These are phyloP conservation scores for Alternaria arbusti DNA, from an alignment of 2,329 filamentous ascomycete species.

Conservation along the genomic window DNA sequence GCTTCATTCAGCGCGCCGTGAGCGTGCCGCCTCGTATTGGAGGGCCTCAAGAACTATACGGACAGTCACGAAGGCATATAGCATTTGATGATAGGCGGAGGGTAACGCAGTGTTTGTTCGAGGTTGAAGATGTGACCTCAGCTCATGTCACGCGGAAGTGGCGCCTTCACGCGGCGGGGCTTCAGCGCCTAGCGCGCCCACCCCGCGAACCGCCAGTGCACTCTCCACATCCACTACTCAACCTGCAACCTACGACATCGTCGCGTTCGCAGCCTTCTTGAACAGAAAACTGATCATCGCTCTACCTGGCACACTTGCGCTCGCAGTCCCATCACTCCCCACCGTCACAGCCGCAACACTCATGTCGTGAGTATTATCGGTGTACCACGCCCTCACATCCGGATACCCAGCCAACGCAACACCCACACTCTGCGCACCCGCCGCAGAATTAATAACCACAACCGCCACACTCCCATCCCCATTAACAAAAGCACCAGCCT, in stretches of 20 bases:
- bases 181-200: not conserved
- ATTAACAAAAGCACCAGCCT: conserved; percentile 42
- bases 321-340: conserved; percentile 28
- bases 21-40: not conserved
- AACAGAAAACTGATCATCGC: conserved; percentile 39
- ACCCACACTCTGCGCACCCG: conserved; percentile 25
- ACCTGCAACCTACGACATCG: not conserved
- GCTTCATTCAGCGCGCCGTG: not conserved
- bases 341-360: conserved; percentile 15
- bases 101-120: not conserved
- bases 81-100: rapidly evolving
- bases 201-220: not conserved
- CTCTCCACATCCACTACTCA: not conserved
- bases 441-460: conserved; percentile 35
- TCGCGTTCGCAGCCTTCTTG: conserved; percentile 1
- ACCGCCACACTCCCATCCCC: conserved; percentile 37
- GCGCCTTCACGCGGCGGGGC: not conserved
- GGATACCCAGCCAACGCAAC: conserved; percentile 15
- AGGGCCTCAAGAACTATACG: not conserved
- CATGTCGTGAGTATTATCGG: conserved; percentile 30
- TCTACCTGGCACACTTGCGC: conserved; percentile 29
- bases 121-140: not conserved
- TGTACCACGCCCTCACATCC: conserved; percentile 30
- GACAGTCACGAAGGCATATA: not conserved
- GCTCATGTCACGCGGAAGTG: not conserved